Evolutionary conservation across 176 grass and related monocot genomes (phyloP), one percentile per base, ranked within the genome.

Genomic region (Phragmites australis): DNA sequence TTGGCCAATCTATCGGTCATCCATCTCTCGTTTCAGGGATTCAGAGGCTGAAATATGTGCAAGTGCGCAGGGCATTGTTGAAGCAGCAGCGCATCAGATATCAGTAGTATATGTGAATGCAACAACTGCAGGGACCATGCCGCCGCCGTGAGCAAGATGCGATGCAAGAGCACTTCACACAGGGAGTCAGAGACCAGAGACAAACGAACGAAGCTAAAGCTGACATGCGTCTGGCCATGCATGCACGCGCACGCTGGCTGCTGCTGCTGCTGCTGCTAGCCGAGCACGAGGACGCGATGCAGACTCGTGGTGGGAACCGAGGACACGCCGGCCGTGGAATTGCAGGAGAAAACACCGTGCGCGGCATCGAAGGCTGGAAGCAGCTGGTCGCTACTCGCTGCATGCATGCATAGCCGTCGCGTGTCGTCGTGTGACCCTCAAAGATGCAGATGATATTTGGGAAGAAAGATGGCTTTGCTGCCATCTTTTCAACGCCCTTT

Each of bases 401-500:
- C 21, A 8, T 21, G 14, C 9, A 23, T 8, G 51, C 29, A 9
- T 14, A 73, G 19, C 49, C 70, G 40, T 26, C 51, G 25, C 50
- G 71, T 74, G 50, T 16, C 19, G 17, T 50, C 30, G 15, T 53
- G 46, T 44, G 37, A 6, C 7, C 44, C n/a, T 37, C 12, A 21
- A 12, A 12, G 44, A 34, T 51, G 18, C 53, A 56, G 47, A 72
- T 22, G 75, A 53, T 65, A 27, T 40, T 30, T 8, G 58, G 14
- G 26, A 25, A 3, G 41, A 73, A 29, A 39, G 5, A 48, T 48
- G 5, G 34, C 34, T 2, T 37, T 37, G 26, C 34, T 32, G 77
- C 53, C 78, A 61, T 48, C 26, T 77, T 87, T 82, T 87, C 72
- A 82, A 77, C 72, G 6, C 32, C 6, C 6, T 70, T 77, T 87